A percentile compares a stretch with the other conserved stretches of the same genome.
These are phyloP conservation scores for Beauveria sp. DNA, from an alignment of 2,329 filamentous ascomycete genomes.

Conservation along the genomic window DNA sequence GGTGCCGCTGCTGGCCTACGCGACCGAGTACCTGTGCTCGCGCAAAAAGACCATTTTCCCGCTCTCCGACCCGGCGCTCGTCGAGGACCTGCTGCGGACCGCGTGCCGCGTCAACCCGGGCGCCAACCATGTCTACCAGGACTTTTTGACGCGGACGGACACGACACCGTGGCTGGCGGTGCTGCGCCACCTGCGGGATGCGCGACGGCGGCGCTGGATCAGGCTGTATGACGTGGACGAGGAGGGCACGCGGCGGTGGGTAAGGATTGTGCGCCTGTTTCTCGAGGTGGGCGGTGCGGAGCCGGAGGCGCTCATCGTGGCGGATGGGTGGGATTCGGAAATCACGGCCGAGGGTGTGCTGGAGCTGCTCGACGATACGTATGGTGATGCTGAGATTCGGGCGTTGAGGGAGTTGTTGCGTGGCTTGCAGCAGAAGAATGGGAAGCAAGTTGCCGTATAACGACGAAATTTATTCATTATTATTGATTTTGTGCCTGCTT, in stretches of 20 bases:
- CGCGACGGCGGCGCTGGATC: constrained; percentile 23
- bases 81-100: constrained; percentile 19
- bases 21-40: constrained; percentile 26
- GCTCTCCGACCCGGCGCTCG: constrained; percentile 21
- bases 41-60: constrained; percentile 27
- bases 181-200: constrained; percentile 24
- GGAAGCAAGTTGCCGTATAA: background rate
- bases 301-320: constrained; percentile 17
- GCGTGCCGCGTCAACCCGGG: constrained; percentile 15
- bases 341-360: constrained; percentile 21
- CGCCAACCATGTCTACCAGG: constrained; percentile 15
- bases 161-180: constrained; percentile 24
- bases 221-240: constrained; percentile 21
- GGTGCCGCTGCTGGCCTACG: constrained; percentile 25
- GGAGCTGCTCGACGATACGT: constrained; percentile 20
- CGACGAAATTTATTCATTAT: too few species aligned
- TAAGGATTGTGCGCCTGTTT: constrained; percentile 20
- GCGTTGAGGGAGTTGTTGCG: constrained; percentile 13
- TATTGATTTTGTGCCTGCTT: background rate
- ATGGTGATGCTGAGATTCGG: constrained; percentile 16
- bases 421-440: background rate
- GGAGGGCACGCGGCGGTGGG: constrained; percentile 23
- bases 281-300: constrained; percentile 21
- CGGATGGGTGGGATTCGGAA: constrained; percentile 24
- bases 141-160: constrained; percentile 17